These are phyloP conservation scores for Silene noctiflora DNA, from an alignment of 179 eudicot genomes.

Conservation along the genomic window DNA sequence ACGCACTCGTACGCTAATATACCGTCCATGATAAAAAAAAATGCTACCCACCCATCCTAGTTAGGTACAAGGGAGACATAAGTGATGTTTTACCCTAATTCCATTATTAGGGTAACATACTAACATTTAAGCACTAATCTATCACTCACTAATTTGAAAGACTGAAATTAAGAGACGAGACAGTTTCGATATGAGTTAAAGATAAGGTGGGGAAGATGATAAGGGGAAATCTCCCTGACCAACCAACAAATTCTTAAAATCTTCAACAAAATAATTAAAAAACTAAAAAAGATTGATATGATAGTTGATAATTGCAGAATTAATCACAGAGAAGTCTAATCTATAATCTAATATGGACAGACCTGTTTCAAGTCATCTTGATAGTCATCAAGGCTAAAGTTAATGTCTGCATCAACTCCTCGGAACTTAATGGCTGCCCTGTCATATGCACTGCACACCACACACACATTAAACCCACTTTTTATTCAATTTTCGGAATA, in stretches of 20 bases:
- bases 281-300: slow-evolving; percentile 4
- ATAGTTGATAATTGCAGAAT: slow-evolving; percentile 11
- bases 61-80: neutral
- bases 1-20: neutral
- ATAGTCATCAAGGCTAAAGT: slow-evolving; percentile 70
- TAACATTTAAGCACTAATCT: too few species aligned
- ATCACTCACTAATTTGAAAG: neutral
- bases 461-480: neutral
- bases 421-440: slow-evolving; percentile 91
- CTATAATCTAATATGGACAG: neutral
- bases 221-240: slow-evolving; percentile 19
- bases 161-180: neutral
- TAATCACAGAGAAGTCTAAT: neutral
- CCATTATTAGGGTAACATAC: too few species aligned
- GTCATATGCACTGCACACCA: slow-evolving; percentile 73
- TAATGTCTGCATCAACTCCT: slow-evolving; percentile 84
- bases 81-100: neutral
- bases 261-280: neutral
- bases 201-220: slow-evolving; percentile 20
- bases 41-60: neutral
- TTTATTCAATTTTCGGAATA: too few species aligned
- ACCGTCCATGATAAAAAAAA: neutral
- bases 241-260: slow-evolving; percentile 20
- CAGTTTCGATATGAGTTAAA: neutral
- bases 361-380: slow-evolving; percentile 85